phyloP scores from a whole-genome alignment of 129 eudicot genomes.

The Kitagawia praeruptora region DNA sequence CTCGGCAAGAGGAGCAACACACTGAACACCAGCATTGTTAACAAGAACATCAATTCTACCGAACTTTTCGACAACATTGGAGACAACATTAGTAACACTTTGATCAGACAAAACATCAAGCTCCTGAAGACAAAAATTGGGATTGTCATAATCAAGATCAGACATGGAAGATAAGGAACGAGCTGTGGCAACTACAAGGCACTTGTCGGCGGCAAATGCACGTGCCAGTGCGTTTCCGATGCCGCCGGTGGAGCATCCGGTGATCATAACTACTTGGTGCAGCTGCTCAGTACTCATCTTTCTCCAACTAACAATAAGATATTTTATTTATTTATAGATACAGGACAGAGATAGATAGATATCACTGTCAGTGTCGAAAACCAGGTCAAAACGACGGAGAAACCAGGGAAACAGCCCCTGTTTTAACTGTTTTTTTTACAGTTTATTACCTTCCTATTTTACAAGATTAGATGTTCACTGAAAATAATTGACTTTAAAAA shows the following conservation, averaged over 20 bases:
- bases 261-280: conserved; percentile 60
- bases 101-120: conserved; percentile 64
- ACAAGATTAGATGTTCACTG: no score
- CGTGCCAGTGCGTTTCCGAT: conserved; percentile 85
- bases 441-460: no score
- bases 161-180: conserved; percentile 51
- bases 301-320: background rate
- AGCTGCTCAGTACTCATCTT: background rate
- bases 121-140: conserved; percentile 44
- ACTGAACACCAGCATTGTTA: conserved; percentile 94
- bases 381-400: no score
- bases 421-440: no score
- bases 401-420: no score
- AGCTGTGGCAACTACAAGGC: conserved; percentile 76
- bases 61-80: conserved; percentile 38
- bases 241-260: conserved; percentile 86
- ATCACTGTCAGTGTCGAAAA: no score
- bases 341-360: no score
- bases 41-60: conserved; percentile 76
- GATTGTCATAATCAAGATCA: conserved; percentile 30
- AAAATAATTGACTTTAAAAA: no score
- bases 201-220: conserved; percentile 58
- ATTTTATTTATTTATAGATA: no score
- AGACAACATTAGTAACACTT: conserved; percentile 46
- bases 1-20: conserved; percentile 88